These are phyloP conservation scores for Byssothecium circinans DNA, from an alignment of 2,329 filamentous ascomycete genomes.

Conservation along the genomic window DNA sequence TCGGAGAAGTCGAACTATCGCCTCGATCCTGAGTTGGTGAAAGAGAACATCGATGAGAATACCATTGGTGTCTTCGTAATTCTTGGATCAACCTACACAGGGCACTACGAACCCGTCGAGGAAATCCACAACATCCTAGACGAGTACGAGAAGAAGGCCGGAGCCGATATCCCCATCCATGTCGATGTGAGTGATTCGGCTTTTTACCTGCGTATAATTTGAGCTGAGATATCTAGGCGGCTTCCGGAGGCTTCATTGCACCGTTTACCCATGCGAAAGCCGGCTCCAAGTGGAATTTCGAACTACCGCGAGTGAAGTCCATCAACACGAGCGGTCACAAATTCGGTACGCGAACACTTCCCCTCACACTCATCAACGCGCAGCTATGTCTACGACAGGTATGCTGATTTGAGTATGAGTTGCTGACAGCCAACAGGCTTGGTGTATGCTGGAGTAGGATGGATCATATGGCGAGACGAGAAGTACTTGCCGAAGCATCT, in stretches of 20 bases:
- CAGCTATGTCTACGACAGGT: too few relatives aligned
- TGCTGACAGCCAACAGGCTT: constrained; percentile 33
- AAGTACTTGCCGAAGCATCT: constrained; percentile 66
- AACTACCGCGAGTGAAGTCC: constrained; percentile 62
- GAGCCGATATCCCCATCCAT: constrained; percentile 68
- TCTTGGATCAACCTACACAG: constrained; percentile 71
- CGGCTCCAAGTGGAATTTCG: constrained; percentile 65
- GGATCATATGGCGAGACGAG: constrained; percentile 60
- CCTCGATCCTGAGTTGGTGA: constrained; percentile 65
- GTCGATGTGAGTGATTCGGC: constrained; percentile 55
- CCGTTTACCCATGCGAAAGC: constrained; percentile 61
- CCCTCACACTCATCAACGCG: too few relatives aligned
- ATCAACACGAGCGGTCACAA: constrained; percentile 69
- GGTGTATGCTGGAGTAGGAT: constrained; percentile 69
- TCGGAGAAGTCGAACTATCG: constrained; percentile 62
- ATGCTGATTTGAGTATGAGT: not conserved
- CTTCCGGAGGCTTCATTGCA: constrained; percentile 63
- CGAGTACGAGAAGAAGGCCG: constrained; percentile 62
- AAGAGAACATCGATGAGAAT: constrained; percentile 71
- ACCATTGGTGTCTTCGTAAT: constrained; percentile 78
- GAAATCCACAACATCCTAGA: constrained; percentile 68
- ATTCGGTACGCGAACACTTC: constrained; percentile 45
- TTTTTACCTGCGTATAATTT: too few relatives aligned
- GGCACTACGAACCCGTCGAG: constrained; percentile 72
- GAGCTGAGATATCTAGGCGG: constrained; percentile 48